Evolutionary conservation across 495 filamentous ascomycete species (phyloP).

Genomic region (Talaromyces wortmannii): DNA sequence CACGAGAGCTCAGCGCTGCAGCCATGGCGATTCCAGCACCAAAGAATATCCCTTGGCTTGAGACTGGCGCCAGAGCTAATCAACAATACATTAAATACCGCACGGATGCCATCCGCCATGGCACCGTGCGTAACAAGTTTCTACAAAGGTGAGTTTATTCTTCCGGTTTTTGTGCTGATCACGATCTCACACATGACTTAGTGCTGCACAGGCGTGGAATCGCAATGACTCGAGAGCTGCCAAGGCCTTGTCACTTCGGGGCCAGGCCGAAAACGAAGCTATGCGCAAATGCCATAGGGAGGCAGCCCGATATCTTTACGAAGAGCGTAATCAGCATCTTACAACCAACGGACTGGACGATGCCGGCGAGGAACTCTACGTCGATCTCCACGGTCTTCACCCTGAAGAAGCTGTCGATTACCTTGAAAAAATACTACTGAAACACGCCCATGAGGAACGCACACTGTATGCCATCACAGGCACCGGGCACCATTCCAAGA

Average conservation of each 20-base stretch:
- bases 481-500: conserved; percentile 96
- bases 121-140: conserved; percentile 92
- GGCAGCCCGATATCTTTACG: conserved; percentile 85
- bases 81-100: conserved; percentile 90
- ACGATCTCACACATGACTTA: conserved; percentile 19
- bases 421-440: conserved; percentile 76
- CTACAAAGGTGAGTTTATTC: conserved; percentile 67
- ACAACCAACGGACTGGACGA: conserved; percentile 29
- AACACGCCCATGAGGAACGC: conserved; percentile 60
- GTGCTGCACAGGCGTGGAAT: conserved; percentile 99
- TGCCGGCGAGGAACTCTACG: conserved; percentile 67
- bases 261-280: conserved; percentile 91
- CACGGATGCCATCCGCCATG: conserved; percentile 93
- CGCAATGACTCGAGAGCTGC: conserved; percentile 94
- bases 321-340: conserved; percentile 81
- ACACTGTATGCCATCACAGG: conserved; percentile 94
- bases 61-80: conserved; percentile 87
- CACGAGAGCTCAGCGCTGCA: conserved; percentile 71
- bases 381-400: conserved; percentile 93
- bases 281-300: conserved; percentile 98
- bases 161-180: conserved; percentile 7
- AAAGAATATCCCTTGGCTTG: conserved; percentile 93
- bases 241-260: conserved; percentile 87
- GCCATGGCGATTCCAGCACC: conserved; percentile 79
- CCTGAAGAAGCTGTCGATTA: conserved; percentile 97